phyloP scores from a whole-genome alignment of 2,329 filamentous ascomycete species.

The Colletotrichum incanum region DNA sequence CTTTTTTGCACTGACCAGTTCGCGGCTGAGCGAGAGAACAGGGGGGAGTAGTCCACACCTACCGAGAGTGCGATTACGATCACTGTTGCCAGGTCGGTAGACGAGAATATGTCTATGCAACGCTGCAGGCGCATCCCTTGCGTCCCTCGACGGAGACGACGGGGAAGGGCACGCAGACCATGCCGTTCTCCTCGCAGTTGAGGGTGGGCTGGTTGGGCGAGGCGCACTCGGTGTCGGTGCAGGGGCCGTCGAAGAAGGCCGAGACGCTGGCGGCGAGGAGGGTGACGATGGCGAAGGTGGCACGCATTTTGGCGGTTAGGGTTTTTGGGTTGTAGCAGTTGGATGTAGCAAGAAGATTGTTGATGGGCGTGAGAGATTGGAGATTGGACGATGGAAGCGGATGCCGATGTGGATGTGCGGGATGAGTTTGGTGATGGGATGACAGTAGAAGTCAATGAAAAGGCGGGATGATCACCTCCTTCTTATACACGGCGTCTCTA shows the following conservation, averaged over 20 bases:
- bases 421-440: constrained; percentile 24
- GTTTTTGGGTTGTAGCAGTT: not conserved
- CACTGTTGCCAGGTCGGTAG: not conserved
- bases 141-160: constrained; percentile 29
- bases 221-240: constrained; percentile 29
- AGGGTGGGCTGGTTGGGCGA: constrained; percentile 5
- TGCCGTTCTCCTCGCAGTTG: constrained; percentile 37
- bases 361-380: not conserved
- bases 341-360: not conserved
- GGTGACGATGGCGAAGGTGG: constrained; percentile 26
- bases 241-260: constrained; percentile 37
- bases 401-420: constrained; percentile 11
- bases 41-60: not conserved
- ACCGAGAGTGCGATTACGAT: not conserved
- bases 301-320: constrained; percentile 23
- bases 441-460: not conserved
- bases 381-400: constrained; percentile 14
- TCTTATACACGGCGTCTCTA: constrained; percentile 21
- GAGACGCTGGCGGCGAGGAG: constrained; percentile 30
- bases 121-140: constrained; percentile 34
- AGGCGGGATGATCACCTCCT: constrained; percentile 20
- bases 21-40: not conserved
- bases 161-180: constrained; percentile 40
- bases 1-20: not conserved
- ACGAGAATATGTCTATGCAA: not conserved